A percentile compares a stretch with the other conserved stretches of the same genome.
phyloP scores from a whole-genome alignment of 371 early-diverging fungal species.

The Mortierella sp. region DNA sequence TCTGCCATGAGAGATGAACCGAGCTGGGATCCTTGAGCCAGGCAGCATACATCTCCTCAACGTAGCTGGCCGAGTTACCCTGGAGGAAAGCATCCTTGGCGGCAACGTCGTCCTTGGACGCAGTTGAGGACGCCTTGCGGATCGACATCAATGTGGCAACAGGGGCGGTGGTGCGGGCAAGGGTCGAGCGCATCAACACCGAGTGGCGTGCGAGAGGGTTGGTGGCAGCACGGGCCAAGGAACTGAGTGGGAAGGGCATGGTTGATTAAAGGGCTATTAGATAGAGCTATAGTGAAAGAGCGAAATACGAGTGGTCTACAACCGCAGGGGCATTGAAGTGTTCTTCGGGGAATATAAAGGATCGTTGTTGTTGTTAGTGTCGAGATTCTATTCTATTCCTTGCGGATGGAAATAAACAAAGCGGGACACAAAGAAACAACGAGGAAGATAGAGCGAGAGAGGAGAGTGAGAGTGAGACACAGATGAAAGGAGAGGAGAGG shows the following conservation, averaged over 20 bases:
- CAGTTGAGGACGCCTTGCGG: slow-evolving; percentile 28
- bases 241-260: slow-evolving; percentile 45
- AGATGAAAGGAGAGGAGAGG: not conserved
- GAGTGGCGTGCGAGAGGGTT: slow-evolving; percentile 36
- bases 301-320: not conserved
- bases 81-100: slow-evolving; percentile 76
- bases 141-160: slow-evolving; percentile 37
- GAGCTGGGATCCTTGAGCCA: slow-evolving; percentile 92
- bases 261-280: not conserved
- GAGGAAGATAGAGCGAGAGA: not conserved
- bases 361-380: not conserved
- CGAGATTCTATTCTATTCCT: not conserved
- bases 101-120: slow-evolving; percentile 23
- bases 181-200: slow-evolving; percentile 32
- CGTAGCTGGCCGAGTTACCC: slow-evolving; percentile 86
- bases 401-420: no score
- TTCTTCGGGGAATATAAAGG: not conserved
- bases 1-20: slow-evolving; percentile 97
- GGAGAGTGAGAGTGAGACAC: not conserved
- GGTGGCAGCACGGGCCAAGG: slow-evolving; percentile 27
- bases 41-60: slow-evolving; percentile 96
- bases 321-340: not conserved
- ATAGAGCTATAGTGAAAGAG: slow-evolving; percentile 5
- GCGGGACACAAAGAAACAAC: not conserved
- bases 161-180: slow-evolving; percentile 30